Conservation (phyloP, 176 grass and related monocot species). For the Urochloa ruziziensis region DNA sequence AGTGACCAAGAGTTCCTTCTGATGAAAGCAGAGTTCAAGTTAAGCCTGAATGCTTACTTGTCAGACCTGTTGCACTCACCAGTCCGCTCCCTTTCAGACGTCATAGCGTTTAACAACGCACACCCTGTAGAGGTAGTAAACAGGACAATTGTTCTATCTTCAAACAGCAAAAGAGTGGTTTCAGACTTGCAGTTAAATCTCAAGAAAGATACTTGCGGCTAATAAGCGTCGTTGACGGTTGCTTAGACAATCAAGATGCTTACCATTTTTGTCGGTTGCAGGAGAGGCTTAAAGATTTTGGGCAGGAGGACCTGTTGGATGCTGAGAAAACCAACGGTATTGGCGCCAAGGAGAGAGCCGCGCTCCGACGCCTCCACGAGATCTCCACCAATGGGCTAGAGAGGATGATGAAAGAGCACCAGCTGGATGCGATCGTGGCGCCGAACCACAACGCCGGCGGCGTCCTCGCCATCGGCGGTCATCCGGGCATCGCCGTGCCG, state of each 20-base stretch:
- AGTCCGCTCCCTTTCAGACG: slow-evolving; percentile 41
- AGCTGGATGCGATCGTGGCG: slow-evolving; percentile 41
- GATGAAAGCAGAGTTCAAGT: slow-evolving; percentile 51
- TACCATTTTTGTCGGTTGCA: not conserved
- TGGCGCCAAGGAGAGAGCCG: not conserved
- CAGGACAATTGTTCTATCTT: too few relatives aligned
- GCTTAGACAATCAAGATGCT: not conserved
- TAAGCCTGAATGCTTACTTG: slow-evolving; percentile 49
- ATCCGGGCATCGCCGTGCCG: slow-evolving; percentile 56
- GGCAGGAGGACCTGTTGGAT: slow-evolving; percentile 23
- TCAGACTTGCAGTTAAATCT: too few relatives aligned
- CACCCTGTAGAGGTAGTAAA: slow-evolving; percentile 29
- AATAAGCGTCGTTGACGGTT: too few relatives aligned
- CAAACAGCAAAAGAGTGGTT: too few relatives aligned
- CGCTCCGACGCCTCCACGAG: slow-evolving; percentile 27
- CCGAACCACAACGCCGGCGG: not conserved
- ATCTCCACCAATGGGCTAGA: slow-evolving; percentile 42
- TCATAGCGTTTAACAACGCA: slow-evolving; percentile 60
- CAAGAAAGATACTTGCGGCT: too few relatives aligned
- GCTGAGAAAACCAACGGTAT: slow-evolving; percentile 46
- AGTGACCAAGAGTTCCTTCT: fast-evolving
- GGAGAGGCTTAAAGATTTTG: slow-evolving; percentile 55
- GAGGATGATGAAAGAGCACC: slow-evolving; percentile 39
- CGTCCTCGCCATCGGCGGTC: slow-evolving; percentile 43
- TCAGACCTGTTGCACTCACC: slow-evolving; percentile 42